These are phyloP conservation scores for Aphanomyces invadans DNA, from an alignment of 352 stramenopile genomes.

Conservation along the genomic window DNA sequence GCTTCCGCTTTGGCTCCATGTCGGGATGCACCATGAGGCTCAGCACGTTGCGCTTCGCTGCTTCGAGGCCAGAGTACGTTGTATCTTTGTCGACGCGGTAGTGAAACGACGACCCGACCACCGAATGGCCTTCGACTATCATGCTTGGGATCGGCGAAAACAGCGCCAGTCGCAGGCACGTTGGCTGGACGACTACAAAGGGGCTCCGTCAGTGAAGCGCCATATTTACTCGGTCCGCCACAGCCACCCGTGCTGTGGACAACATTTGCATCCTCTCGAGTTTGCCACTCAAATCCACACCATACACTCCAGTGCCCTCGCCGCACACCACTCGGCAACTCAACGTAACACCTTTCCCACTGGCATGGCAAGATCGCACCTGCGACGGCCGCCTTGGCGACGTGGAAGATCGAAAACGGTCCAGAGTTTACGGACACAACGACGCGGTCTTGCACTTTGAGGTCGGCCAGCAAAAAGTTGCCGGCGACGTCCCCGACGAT, in stretches of 20 bases:
- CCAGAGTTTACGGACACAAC: constrained; percentile 64
- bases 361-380: no score
- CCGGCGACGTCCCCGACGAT: no score
- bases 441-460: constrained; percentile 49
- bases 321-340: no score
- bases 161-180: constrained; percentile 41
- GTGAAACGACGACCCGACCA: constrained; percentile 49
- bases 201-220: no score
- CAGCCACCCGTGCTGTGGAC: no score
- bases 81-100: constrained; percentile 75
- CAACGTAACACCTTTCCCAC: no score
- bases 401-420: constrained; percentile 53
- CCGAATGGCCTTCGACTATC: constrained; percentile 44
- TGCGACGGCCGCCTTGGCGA: constrained; percentile 43
- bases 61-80: constrained; percentile 53
- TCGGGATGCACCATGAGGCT: constrained; percentile 51
- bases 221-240: no score
- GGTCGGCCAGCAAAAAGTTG: not conserved
- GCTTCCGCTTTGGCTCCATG: constrained; percentile 34
- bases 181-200: constrained; percentile 15
- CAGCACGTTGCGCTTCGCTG: constrained; percentile 73
- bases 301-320: no score
- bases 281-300: no score
- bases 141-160: constrained; percentile 54
- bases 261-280: no score